phyloP scores from a whole-genome alignment of 176 grass and related monocot species.

The Pharus latifolius region DNA sequence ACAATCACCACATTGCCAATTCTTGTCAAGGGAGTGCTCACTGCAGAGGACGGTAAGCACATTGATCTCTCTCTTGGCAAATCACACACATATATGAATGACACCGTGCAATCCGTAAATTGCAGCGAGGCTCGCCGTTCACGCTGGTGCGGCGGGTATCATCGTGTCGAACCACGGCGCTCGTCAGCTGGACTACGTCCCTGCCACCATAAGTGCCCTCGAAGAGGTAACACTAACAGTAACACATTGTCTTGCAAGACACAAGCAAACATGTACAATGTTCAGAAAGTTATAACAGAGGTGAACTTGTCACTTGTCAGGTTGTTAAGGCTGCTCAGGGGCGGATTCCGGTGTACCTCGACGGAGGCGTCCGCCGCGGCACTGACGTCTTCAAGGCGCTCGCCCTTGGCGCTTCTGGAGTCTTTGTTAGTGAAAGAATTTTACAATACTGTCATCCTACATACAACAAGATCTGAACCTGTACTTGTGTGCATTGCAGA shows the following conservation, averaged over 20 bases:
- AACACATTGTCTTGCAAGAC: too few species aligned
- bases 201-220: constrained; percentile 67
- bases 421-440: constrained; percentile 55
- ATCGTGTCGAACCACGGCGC: constrained; percentile 92
- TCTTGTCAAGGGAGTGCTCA: constrained; percentile 79
- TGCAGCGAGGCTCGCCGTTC: constrained; percentile 68
- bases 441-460: too few species aligned
- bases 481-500: constrained; percentile 4
- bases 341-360: constrained; percentile 64
- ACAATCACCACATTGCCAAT: constrained; percentile 86
- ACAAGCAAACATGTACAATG: background rate
- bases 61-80: background rate
- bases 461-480: too few species aligned
- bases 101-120: background rate
- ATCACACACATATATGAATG: background rate
- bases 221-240: constrained; percentile 38
- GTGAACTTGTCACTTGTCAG: constrained; percentile 5
- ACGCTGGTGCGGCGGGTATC: constrained; percentile 76
- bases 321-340: constrained; percentile 66
- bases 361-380: constrained; percentile 75
- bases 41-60: constrained; percentile 64
- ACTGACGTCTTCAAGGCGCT: constrained; percentile 94
- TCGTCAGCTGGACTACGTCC: constrained; percentile 86
- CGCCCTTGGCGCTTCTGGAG: constrained; percentile 65
- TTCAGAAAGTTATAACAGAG: background rate